Percentiles rank a stretch among this genome's conserved stretches.
Evolutionary conservation across 768 basidiomycete species (phyloP).

Genomic region (Terana coerulea): DNA sequence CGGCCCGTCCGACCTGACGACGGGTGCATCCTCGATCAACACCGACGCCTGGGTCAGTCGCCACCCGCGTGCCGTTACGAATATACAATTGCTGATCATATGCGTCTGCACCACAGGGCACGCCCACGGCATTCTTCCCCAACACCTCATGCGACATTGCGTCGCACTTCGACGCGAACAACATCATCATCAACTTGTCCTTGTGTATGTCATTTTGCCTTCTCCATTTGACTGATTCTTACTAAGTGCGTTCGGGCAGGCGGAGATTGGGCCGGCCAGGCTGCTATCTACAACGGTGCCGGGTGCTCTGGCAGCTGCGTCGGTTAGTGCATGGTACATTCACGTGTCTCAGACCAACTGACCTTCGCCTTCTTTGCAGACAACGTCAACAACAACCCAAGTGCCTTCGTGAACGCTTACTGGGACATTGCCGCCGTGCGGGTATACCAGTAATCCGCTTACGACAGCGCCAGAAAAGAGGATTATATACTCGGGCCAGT

Average conservation of each 20-base stretch:
- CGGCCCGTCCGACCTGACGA: constrained; percentile 39
- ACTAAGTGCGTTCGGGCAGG: constrained; percentile 9
- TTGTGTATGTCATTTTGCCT: constrained; percentile 38
- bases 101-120: constrained; percentile 36
- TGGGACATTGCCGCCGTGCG: constrained; percentile 63
- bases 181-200: constrained; percentile 66
- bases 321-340: constrained; percentile 38
- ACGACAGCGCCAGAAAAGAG: too few species aligned
- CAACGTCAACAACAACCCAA: constrained; percentile 64
- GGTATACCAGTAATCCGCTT: constrained; percentile 40
- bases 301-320: constrained; percentile 51
- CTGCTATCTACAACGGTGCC: constrained; percentile 34
- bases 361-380: constrained; percentile 30
- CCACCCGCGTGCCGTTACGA: neutral
- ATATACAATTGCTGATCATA: neutral
- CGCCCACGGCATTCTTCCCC: constrained; percentile 58
- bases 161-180: constrained; percentile 48
- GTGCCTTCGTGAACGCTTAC: constrained; percentile 64
- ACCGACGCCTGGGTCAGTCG: constrained; percentile 49
- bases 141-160: constrained; percentile 51
- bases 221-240: neutral
- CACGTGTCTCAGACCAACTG: neutral
- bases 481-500: too few species aligned
- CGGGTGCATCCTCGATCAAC: constrained; percentile 39
- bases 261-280: constrained; percentile 55